Conservation (phyloP, 2,329 filamentous ascomycete species). For the Fusarium musae region DNA sequence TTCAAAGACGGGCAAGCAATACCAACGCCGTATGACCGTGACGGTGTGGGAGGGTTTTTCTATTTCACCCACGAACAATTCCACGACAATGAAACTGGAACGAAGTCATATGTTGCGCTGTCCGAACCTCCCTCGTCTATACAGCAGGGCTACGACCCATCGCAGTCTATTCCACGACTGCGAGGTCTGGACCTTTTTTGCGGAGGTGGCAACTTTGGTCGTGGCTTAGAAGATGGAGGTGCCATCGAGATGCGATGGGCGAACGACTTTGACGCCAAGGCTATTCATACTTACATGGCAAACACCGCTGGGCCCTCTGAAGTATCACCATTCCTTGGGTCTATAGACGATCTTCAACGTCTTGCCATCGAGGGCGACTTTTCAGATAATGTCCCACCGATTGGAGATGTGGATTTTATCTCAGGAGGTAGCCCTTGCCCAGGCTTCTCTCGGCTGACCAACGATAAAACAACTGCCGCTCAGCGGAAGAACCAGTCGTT, state of each 20-base stretch:
- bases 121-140: constrained; percentile 51
- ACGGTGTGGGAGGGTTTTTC: constrained; percentile 74
- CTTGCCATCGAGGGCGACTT: constrained; percentile 64
- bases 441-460: constrained; percentile 76
- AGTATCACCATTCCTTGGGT: constrained; percentile 72
- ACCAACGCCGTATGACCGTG: constrained; percentile 71
- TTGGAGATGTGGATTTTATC: constrained; percentile 75
- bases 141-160: constrained; percentile 67
- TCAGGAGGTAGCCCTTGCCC: constrained; percentile 81
- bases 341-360: constrained; percentile 74
- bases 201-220: constrained; percentile 80
- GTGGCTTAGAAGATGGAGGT: constrained; percentile 78
- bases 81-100: neutral
- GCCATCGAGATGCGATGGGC: constrained; percentile 72
- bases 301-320: constrained; percentile 60
- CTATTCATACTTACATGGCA: constrained; percentile 79
- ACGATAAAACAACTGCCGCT: constrained; percentile 60
- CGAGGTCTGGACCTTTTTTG: constrained; percentile 79
- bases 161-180: constrained; percentile 52
- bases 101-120: constrained; percentile 50
- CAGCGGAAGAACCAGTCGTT: constrained; percentile 80
- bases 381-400: constrained; percentile 60
- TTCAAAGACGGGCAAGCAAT: constrained; percentile 60
- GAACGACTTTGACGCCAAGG: constrained; percentile 72
- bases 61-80: constrained; percentile 62